phyloP scores from a whole-genome alignment of 257 asterid species.

The Solanum chilense region DNA sequence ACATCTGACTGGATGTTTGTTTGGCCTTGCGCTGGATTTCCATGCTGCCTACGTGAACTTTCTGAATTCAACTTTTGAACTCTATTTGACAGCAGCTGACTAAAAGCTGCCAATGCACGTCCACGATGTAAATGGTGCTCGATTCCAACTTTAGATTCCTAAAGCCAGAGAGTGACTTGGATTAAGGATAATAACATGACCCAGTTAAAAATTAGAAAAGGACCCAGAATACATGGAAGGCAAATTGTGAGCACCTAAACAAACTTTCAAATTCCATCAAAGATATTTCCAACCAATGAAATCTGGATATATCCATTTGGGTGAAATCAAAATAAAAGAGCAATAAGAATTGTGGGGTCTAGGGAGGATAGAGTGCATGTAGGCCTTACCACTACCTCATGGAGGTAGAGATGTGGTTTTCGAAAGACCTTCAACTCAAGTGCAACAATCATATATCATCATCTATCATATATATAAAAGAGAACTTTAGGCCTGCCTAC shows the following conservation, averaged over 20 bases:
- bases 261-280: neutral
- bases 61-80: constrained; percentile 55
- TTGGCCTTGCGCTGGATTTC: constrained; percentile 45
- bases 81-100: constrained; percentile 64
- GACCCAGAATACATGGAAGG: neutral
- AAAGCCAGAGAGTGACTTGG: constrained; percentile 16
- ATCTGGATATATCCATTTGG: neutral
- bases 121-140: constrained; percentile 99
- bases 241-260: neutral
- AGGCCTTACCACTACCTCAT: neutral
- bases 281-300: neutral
- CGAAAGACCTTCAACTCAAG: neutral
- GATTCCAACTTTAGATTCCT: constrained; percentile 83
- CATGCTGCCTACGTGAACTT: constrained; percentile 38
- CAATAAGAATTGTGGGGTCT: neutral
- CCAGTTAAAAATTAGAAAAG: neutral
- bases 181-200: neutral
- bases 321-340: neutral
- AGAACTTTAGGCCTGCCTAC: too few relatives aligned
- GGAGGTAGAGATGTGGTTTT: neutral
- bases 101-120: constrained; percentile 85
- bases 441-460: neutral
- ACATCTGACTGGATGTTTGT: constrained; percentile 70
- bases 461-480: too few relatives aligned
- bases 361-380: neutral